phyloP scores from a whole-genome alignment of 208 protist genomes.

The Leishmania martiniquensis region DNA sequence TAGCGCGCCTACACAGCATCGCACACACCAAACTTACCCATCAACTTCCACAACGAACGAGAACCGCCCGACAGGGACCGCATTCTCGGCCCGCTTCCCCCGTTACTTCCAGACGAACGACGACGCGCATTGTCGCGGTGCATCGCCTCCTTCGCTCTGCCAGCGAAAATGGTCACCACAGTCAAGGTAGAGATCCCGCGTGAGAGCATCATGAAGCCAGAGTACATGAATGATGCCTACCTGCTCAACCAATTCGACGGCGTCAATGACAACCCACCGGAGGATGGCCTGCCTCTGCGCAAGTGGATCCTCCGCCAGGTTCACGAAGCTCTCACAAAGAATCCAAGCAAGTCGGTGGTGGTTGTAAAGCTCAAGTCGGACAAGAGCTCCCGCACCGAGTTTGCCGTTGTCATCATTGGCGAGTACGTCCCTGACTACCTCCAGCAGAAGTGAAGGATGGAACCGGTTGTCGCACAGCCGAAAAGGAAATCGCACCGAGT shows the following conservation, averaged over 20 bases:
- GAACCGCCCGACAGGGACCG: not conserved
- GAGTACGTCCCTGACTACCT: conserved; percentile 22
- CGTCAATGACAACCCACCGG: conserved; percentile 67
- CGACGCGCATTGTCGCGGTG: not conserved
- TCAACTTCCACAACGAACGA: not conserved
- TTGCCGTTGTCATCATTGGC: conserved; percentile 38
- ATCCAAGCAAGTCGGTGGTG: conserved; percentile 55
- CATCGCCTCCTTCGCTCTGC: not conserved
- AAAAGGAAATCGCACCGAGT: not conserved
- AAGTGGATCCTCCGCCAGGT: conserved; percentile 68
- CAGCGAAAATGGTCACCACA: conserved; percentile 22
- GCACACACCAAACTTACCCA: not conserved
- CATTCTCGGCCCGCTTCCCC: not conserved
- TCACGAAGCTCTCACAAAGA: conserved; percentile 53
- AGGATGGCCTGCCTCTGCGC: conserved; percentile 80
- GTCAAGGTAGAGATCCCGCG: conserved; percentile 65
- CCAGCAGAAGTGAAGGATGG: conserved; percentile 5
- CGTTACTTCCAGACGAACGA: not conserved
- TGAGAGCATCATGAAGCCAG: conserved; percentile 42
- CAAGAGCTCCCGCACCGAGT: conserved; percentile 55
- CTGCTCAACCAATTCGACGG: conserved; percentile 71
- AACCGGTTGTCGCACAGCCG: not conserved
- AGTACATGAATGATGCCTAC: conserved; percentile 56
- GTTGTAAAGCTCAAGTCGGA: conserved; percentile 52
- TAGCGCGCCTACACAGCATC: not conserved